phyloP scores from a whole-genome alignment of 257 asterid species.

The Solanum virginianum region DNA sequence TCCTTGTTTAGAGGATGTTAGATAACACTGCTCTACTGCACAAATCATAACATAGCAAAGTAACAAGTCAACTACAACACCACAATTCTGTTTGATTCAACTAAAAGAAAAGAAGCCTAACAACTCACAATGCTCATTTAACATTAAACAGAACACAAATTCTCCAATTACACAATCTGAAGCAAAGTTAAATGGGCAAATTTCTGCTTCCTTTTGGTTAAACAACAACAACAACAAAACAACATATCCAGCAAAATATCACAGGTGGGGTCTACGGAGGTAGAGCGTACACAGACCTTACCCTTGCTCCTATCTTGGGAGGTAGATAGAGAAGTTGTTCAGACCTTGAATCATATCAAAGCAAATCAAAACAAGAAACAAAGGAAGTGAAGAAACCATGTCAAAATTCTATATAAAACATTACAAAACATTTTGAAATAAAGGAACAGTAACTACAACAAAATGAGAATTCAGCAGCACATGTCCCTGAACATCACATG shows the following conservation, averaged over 20 bases:
- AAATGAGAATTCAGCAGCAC: neutral
- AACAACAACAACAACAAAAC: neutral
- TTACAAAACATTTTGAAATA: neutral
- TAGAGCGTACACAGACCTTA: neutral
- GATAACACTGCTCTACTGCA: slow-evolving; percentile 9
- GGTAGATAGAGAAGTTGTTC: neutral
- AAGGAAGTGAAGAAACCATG: neutral
- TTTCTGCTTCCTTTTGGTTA: neutral
- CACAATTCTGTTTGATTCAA: slow-evolving; percentile 5
- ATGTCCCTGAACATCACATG: neutral
- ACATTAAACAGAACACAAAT: neutral
- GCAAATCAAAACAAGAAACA: neutral
- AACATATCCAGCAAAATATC: neutral
- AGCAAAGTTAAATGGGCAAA: neutral
- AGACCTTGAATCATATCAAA: neutral
- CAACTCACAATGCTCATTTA: neutral
- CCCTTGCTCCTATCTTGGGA: neutral
- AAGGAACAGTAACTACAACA: neutral
- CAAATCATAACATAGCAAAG: neutral
- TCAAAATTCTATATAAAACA: neutral
- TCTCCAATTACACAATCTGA: neutral
- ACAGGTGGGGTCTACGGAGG: neutral
- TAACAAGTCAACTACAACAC: neutral
- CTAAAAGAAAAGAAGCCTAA: slow-evolving; percentile 1
- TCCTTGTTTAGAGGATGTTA: slow-evolving; percentile 24